phyloP scores from a whole-genome alignment of 352 stramenopile genomes.

The Globisporangium parvum region DNA sequence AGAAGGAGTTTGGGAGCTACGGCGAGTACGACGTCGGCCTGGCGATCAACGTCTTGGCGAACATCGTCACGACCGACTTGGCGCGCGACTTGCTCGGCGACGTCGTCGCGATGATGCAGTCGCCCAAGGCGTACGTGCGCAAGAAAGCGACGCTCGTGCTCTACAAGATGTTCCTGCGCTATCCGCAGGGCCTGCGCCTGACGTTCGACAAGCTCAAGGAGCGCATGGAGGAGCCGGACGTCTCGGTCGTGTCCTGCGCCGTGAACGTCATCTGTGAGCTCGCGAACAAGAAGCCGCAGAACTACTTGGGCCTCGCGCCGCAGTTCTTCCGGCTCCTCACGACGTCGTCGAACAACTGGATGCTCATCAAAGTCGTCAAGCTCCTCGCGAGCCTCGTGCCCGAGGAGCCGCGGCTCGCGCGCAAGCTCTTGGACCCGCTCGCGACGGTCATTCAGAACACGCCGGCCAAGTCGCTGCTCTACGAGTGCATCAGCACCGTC shows the following conservation, averaged over 20 bases:
- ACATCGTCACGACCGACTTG: conserved; percentile 97
- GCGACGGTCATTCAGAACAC: conserved; percentile 97
- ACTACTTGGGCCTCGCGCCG: conserved; percentile 97
- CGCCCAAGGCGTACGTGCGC: conserved; percentile 94
- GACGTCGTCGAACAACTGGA: conserved; percentile 99
- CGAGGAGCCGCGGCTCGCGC: conserved; percentile 95
- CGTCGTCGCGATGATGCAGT: conserved; percentile 89
- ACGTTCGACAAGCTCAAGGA: conserved; percentile 97
- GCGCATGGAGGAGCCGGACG: conserved; percentile 94
- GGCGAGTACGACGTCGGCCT: conserved; percentile 96
- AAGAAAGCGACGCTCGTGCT: conserved; percentile 98
- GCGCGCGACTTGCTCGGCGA: conserved; percentile 91
- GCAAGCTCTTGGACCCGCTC: conserved; percentile 97
- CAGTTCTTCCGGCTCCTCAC: conserved; percentile 98
- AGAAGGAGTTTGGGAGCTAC: conserved; percentile 92
- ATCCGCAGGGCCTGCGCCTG: conserved; percentile 96
- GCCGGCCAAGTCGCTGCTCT: conserved; percentile 97
- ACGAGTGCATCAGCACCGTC: conserved; percentile 97
- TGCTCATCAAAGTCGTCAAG: conserved; percentile 99
- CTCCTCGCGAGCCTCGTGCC: conserved; percentile 95
- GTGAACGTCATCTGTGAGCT: conserved; percentile 99
- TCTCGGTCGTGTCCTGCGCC: conserved; percentile 95
- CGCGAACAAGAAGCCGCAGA: conserved; percentile 98
- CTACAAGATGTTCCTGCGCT: conserved; percentile 98
- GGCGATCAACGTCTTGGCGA: conserved; percentile 98